Conservation (phyloP, 2,329 filamentous ascomycete genomes). For the Exophiala mesophila region DNA sequence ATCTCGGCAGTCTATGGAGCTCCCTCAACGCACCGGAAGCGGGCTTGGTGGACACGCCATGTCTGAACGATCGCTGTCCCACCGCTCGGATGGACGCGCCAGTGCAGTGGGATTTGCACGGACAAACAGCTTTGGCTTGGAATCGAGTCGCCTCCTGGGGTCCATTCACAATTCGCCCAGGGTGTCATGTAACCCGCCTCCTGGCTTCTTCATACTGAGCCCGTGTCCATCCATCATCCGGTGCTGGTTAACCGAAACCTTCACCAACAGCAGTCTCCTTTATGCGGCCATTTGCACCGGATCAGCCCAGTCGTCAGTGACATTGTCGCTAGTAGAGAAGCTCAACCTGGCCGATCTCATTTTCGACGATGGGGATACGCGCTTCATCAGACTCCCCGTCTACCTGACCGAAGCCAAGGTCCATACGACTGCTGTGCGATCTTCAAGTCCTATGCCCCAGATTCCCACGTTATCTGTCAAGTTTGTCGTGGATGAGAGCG, state of each 20-base stretch:
- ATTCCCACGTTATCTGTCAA: conserved; percentile 75
- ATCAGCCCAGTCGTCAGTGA: conserved; percentile 80
- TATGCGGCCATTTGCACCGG: conserved; percentile 92
- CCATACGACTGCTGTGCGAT: conserved; percentile 67
- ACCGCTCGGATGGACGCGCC: conserved; percentile 92
- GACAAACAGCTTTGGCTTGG: conserved; percentile 82
- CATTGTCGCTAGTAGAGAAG: conserved; percentile 67
- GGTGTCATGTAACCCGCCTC: conserved; percentile 62
- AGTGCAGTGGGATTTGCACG: conserved; percentile 85
- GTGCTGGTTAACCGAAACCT: conserved; percentile 88
- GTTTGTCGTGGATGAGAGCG: conserved; percentile 65
- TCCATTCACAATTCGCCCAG: conserved; percentile 65
- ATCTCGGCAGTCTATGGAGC: conserved; percentile 76
- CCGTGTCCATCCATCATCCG: conserved; percentile 90
- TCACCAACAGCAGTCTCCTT: conserved; percentile 80
- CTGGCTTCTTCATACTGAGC: conserved; percentile 78
- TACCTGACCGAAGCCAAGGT: conserved; percentile 90
- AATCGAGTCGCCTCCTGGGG: conserved; percentile 62
- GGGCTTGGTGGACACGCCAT: conserved; percentile 72
- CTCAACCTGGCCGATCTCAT: conserved; percentile 66
- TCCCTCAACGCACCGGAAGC: conserved; percentile 72
- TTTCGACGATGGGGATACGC: conserved; percentile 59
- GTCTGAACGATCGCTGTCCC: conserved; percentile 86
- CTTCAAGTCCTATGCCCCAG: conserved; percentile 67
- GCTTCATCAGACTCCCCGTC: conserved; percentile 70